Base-by-base conservation (phyloP, 2,329 filamentous ascomycete species). In the Aureobasidium sp. region DNA sequence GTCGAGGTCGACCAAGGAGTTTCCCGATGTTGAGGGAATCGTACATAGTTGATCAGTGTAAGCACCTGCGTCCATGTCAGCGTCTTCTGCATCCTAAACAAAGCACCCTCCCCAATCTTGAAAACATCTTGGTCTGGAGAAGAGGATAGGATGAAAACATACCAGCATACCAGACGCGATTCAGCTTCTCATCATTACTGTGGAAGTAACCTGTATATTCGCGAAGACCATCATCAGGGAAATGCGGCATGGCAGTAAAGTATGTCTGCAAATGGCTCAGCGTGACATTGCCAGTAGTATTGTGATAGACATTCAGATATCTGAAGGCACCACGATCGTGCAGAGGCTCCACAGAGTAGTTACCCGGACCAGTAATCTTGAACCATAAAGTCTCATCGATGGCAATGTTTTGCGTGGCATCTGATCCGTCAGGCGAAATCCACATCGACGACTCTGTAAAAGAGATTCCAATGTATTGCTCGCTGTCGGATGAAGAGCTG, bases 361-460 rank as follows among this genome's bases (percentile, higher is more conserved):
- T 67, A 0, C 78, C 77, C 3, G 72, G 64, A 0, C 69, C 71
- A 11, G 74, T 72, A 2, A 74, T 66, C 9, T 73, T 68, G 61
- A 81, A 80, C 79, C 78, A 83, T 0, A 83, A 70, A 0, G 75
- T 74, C 53, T 77, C 75, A 49, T 83, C 80, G 12, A 78, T 73
- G 0, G 75, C 78, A 3, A 73, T 71, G 57, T 79, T 75, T 1
- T 73, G 73, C 0, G 77, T 81, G 0, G 77, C 77, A 68, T 82
- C 80, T 62, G 75, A 74, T 3, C 70, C 74, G 27, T 75, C 66
- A 6, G 73, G 74, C 34, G 75, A 80, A 53, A 83, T 78, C 78
- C 78, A 84, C 1, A 81, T 63, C 0, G 73, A 76, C 53, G 70
- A 74, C 59, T 78, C 76, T 0, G 72, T 72, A 61, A 74, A 78